Base-by-base conservation (phyloP, 345 rosid genomes). In the Populus simonii region DNA sequence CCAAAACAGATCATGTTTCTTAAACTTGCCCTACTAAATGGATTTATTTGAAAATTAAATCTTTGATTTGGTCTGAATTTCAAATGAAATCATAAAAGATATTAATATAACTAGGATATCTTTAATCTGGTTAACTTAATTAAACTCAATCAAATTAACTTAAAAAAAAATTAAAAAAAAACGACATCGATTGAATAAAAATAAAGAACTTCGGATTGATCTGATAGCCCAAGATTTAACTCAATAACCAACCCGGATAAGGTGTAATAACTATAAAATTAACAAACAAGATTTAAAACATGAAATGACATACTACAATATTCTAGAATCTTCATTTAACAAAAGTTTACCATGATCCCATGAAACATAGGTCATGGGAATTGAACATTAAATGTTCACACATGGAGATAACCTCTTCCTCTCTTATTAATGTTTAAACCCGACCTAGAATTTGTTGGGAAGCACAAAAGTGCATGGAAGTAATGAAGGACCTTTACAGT, bases 131-230 rank as follows among this genome's bases (percentile, higher is more conserved):
- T 33, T 33, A 33, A 33, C 35, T 33, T 33, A 0, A 4, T 33
- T 4, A 0, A 33, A 33, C 0, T 33, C 36, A 4, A 33, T 33
- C 36, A 33, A 5, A 33, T 0, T 33, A 33, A 33, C 5, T 33
- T 0, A 33, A 33, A 4, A 4, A 33, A 33, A 33, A 31, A 29
- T 29, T 33, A 4, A 33, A 33, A 33, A 33, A 33, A 4, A 33
- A 33, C 5, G 0, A 3, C 6, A 33, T 0, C 0, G 4, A 4
- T 33, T 5, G 0, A 4, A 1, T 33, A 4, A 33, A 4, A 33
- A 33, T 33, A 0, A 33, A 4, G 6, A 33, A 33, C 5, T 33
- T 1, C 0, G 5, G 1, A 0, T 33, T 0, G 0, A 4, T 0
- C 36, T 0, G 0, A 3, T 33, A 4, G 5, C 36, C 0, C 1